Conservation (phyloP, 805 yeast genomes). For the Candida tibetensis region DNA sequence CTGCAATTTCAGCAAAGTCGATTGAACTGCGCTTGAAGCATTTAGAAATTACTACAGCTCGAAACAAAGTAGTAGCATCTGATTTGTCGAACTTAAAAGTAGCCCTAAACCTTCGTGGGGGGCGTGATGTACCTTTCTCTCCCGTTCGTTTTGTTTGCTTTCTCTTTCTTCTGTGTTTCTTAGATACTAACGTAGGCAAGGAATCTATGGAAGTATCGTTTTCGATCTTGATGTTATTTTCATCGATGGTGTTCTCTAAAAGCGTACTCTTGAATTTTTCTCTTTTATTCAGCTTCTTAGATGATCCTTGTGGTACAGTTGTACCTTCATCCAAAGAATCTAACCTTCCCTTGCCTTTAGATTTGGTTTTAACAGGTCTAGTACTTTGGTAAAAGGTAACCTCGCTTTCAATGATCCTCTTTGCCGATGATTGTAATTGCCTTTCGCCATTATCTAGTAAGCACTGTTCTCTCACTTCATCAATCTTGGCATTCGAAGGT, state of each 20-base stretch:
- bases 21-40: slow-evolving; percentile 55
- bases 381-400: slow-evolving; percentile 20
- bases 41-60: slow-evolving; percentile 66
- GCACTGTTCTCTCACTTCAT: slow-evolving; percentile 23
- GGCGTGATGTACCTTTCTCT: background rate
- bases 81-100: slow-evolving; percentile 32
- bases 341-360: slow-evolving; percentile 19
- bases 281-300: slow-evolving; percentile 10
- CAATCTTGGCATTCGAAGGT: slow-evolving; percentile 30
- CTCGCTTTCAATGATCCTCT: slow-evolving; percentile 27
- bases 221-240: background rate
- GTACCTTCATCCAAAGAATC: slow-evolving; percentile 16
- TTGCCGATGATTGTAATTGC: slow-evolving; percentile 10
- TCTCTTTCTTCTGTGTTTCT: slow-evolving; percentile 16
- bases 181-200: slow-evolving; percentile 11
- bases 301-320: background rate
- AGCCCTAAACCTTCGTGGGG: slow-evolving; percentile 14
- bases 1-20: slow-evolving; percentile 62
- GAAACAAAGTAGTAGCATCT: slow-evolving; percentile 55
- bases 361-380: slow-evolving; percentile 6
- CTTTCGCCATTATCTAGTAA: slow-evolving; percentile 23
- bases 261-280: slow-evolving; percentile 1
- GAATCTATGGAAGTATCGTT: slow-evolving; percentile 1
- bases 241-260: slow-evolving; percentile 3
- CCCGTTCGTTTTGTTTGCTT: slow-evolving; percentile 8